Base-by-base conservation (phyloP, 148 eudicot genomes). In the Nepenthes mirabilis region DNA sequence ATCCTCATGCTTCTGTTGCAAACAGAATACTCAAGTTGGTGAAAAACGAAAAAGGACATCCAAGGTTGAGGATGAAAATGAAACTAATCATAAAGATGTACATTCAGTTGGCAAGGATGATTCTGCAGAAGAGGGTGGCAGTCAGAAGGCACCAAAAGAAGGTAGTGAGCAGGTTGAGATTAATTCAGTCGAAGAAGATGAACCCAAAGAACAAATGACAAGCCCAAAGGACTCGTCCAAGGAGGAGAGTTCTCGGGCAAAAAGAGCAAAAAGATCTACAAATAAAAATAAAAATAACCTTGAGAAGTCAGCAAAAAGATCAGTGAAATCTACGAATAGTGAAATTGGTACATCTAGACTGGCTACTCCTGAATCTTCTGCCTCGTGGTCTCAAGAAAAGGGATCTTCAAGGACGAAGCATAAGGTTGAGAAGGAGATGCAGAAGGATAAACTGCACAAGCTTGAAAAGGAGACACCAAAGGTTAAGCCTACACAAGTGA, bases 141-240 rank as follows among this genome's bases (percentile, higher is more conserved):
- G 77, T 43, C 78, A 75, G 43, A 43, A 54, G 14, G 57, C 53
- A 58, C 64, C 65, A 34, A 73, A 72, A 65, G 75, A 58, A 61
- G 88, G 77, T 57, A 87, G 87, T 70, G 97, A 79, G 48, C 64
- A 75, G 49, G 87, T 75, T 62, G 78, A 71, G 43, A 72, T 53
- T 49, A 65, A 71, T 47, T 72, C 83, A 34, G 83, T 73, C 33
- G 79, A 79, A 63, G 94, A 75, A 64, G 83, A 63, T 47, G 76
- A 76, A 69, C 33, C 76, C n/a, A 53, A 64, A 55, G 80, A 78
- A 68, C 35, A 75, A 60, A 58, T 9, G 9, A 54, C 70, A 43
- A 68, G 56, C 61, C 71, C 74, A 58, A 86, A 81, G 63, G 69
- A 69, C 69, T 68, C 74, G 7, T 68, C 81, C 11, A 84, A 75